Conservation (phyloP, 305 asterid genomes). For the Fraxinus paxiana region DNA sequence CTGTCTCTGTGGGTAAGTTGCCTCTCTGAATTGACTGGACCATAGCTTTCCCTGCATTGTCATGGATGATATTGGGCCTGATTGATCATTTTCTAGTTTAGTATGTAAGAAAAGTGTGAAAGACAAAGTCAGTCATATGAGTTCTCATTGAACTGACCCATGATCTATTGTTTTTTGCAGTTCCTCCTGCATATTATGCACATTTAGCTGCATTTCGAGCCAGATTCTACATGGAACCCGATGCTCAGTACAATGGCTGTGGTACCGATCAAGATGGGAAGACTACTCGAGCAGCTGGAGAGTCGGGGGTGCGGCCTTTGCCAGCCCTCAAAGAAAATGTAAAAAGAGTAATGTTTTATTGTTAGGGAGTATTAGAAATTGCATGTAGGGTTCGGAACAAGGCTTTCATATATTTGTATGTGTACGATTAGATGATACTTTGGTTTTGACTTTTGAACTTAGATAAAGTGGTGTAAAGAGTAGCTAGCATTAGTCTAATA, state of each 20-base stretch:
- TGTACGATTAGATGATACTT: conserved; percentile 28
- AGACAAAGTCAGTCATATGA: background rate
- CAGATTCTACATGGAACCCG: conserved; percentile 94
- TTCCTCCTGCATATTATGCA: conserved; percentile 97
- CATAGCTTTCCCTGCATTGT: background rate
- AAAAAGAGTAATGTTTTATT: conserved; percentile 94
- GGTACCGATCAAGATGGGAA: conserved; percentile 34
- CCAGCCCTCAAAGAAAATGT: conserved; percentile 96
- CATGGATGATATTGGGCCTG: background rate
- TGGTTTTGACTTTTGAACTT: conserved; percentile 31
- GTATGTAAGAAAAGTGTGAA: background rate
- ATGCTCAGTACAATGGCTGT: conserved; percentile 48
- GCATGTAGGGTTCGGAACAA: conserved; percentile 20
- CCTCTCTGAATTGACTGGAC: background rate
- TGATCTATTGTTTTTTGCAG: conserved; percentile 23
- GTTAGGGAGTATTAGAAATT: conserved; percentile 31
- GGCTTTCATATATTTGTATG: conserved; percentile 25
- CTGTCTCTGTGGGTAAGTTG: conserved; percentile 86
- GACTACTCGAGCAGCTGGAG: conserved; percentile 45
- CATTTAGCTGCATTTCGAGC: conserved; percentile 98
- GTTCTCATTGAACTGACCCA: background rate
- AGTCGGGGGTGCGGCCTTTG: conserved; percentile 69
- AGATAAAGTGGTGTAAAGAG: conserved; percentile 34
- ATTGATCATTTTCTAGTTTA: background rate
- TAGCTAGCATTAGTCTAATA: conserved; percentile 24